A percentile compares a stretch with the other conserved stretches of the same genome.
These are phyloP conservation scores for Fusarium chaquense DNA, from an alignment of 2,329 filamentous ascomycete species.

Conservation along the genomic window DNA sequence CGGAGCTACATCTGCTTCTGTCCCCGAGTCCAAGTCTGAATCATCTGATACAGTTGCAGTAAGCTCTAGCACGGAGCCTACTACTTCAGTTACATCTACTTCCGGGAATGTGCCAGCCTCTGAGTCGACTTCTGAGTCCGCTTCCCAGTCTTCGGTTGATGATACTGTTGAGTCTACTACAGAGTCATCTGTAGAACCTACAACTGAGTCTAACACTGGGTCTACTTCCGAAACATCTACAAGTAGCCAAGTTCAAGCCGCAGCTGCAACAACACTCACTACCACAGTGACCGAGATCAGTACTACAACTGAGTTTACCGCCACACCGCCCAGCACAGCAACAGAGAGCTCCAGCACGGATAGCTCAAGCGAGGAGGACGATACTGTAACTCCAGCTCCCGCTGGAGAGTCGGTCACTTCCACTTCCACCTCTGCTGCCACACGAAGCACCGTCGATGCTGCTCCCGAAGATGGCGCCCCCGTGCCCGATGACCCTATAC, in stretches of 20 bases:
- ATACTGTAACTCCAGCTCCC: neutral
- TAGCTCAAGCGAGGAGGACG: neutral
- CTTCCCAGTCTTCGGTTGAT: neutral
- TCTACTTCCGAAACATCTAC: neutral
- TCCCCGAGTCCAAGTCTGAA: neutral
- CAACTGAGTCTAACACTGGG: neutral
- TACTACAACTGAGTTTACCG: neutral
- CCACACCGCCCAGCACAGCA: neutral
- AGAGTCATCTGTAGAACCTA: neutral
- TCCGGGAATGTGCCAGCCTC: neutral
- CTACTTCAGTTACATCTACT: neutral
- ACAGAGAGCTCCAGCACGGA: neutral
- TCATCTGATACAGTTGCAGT: neutral
- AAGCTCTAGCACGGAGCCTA: neutral
- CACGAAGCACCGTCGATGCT: neutral
- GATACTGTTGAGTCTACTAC: neutral
- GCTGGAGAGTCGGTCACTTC: neutral
- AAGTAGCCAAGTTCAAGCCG: neutral
- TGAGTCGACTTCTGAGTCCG: neutral
- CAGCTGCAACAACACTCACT: neutral
- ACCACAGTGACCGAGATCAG: neutral
- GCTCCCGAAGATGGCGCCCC: neutral
- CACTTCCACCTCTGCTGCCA: neutral
- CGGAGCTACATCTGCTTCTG: neutral
- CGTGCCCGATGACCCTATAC: neutral